Percentiles rank a stretch among this genome's conserved stretches.
Evolutionary conservation across 2,329 filamentous ascomycete genomes (phyloP).

Genomic region (Fusarium sp.): DNA sequence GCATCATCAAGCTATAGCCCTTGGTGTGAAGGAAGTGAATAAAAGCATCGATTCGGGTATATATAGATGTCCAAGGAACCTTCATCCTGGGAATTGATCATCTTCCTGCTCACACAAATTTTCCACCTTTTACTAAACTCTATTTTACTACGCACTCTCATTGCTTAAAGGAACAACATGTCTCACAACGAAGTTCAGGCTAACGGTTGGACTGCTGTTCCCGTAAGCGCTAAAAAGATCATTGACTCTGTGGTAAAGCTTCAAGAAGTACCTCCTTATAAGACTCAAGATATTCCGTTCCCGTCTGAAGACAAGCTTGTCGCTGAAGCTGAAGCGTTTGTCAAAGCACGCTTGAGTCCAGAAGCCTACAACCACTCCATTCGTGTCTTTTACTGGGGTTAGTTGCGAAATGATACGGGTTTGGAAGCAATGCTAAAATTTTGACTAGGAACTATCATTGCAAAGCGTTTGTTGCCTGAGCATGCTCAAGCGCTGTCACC

Average conservation of each 20-base stretch:
- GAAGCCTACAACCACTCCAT: conserved; percentile 77
- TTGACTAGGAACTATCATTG: conserved; percentile 54
- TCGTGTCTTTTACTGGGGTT: conserved; percentile 72
- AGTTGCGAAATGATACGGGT: neutral
- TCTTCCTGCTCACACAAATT: neutral
- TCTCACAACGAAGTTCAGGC: neutral
- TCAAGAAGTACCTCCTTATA: conserved; percentile 37
- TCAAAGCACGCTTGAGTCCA: conserved; percentile 59
- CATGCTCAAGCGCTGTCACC: conserved; percentile 51
- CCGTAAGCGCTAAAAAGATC: conserved; percentile 53
- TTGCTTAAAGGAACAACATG: neutral
- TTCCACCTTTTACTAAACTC: neutral
- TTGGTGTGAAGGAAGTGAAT: too few relatives aligned
- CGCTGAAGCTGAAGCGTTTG: conserved; percentile 59
- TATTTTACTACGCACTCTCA: neutral
- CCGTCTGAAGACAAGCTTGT: conserved; percentile 61
- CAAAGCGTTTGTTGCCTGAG: conserved; percentile 57
- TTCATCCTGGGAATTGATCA: neutral
- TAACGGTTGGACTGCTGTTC: conserved; percentile 60
- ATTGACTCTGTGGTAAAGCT: conserved; percentile 55
- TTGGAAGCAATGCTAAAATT: neutral
- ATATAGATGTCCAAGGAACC: neutral
- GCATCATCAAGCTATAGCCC: too few relatives aligned
- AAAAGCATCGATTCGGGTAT: neutral
- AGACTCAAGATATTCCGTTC: conserved; percentile 56